Base-by-base conservation (phyloP, 2,329 filamentous ascomycete species). In the Rugonectria rugulosa region DNA sequence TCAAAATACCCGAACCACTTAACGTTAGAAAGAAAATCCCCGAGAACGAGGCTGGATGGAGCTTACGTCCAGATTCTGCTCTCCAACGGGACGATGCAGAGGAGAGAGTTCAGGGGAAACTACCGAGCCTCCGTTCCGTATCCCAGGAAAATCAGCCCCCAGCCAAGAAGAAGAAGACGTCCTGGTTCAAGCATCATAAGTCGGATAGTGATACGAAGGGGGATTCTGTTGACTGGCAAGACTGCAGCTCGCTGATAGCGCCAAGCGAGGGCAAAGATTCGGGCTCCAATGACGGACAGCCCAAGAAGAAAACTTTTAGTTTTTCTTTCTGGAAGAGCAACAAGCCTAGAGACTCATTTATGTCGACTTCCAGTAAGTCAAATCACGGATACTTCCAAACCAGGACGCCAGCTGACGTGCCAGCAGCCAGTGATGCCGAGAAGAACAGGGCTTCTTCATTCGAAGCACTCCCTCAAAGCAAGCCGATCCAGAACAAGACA, bases 251-350 rank as follows among this genome's bases (percentile, higher is more conserved):
- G 27, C 60, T 61, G 7, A 46, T 59, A 27, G 59, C 59, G 37
- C 63, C 62, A 43, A 66, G 64, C 40, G 64, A 67, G 32, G 63
- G 57, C 11, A 63, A 69, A 54, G 55, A 65, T 54, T 60, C 61
- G 52, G 42, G 71, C 42, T 63, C 65, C 14, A 61, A 64, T 40
- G 66, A 51, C 42, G 60, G 61, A 24, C 54, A 68, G 2, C 70
- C 69, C 45, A 85, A 79, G 71, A 84, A 80, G 73, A 81, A 80
- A 71, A 74, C 75, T 8, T 84, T 86, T 57, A 75, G 73, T 24
- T 77, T 85, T 14, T 73, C 79, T 5, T 86, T 86, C 59, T 86
- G 81, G 82, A 84, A 82, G 67, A 75, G 70, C 23, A 75, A 70
- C 46, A 82, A 78, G 41, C 71, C 61, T 21, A 79, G 77, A 62